Base-by-base conservation (phyloP, 768 basidiomycete genomes). In the Kondoa subrosea region DNA sequence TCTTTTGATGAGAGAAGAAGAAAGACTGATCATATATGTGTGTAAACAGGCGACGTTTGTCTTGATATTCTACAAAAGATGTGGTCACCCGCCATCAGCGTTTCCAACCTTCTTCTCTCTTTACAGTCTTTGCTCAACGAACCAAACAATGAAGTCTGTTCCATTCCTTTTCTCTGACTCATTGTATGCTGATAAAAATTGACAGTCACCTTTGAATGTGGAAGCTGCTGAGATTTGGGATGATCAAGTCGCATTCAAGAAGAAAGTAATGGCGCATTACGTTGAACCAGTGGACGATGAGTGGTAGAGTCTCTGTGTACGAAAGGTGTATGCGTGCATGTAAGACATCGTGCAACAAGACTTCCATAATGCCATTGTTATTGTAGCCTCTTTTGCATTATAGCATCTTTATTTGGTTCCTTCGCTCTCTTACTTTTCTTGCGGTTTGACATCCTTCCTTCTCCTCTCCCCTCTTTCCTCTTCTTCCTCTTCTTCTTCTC, bases 81-180 rank as follows among this genome's bases (percentile, higher is more conserved):
- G n/a, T 92, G 90, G 91, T 89, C 88, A 1, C 89, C 91, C 4
- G 87, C 91, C 1, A 90, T 92, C 77, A 89, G 87, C 68, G 90
- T 91, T 34, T 88, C 90, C 71, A 91, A 89, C 0, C 87, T 93
- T 56, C 82, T 93, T 25, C 79, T 92, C 8, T 91, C 90, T 15
- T 77, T 93, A 67, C 91, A 93, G 75, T 89, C 87, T 12, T 79
- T 93, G 40, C 81, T 93, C 60, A 90, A 90, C 8, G 61, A 63
- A 32, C 61, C 61, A 27, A 63, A 63, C 30, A 63, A 63, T 33
- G 27, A 72, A 89, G 89, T 89, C 73, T n/a, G n/a, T n/a, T n/a
- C 50, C 83, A 77, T n/a, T 14, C 26, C 4, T 1, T 16, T 4
- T 33, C 59, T 27, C 33, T 29, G 1, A 12, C 25, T 26, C 3